Evolutionary conservation across 495 filamentous ascomycete genomes (phyloP).

Genomic region (Penicillium crystallinum): DNA sequence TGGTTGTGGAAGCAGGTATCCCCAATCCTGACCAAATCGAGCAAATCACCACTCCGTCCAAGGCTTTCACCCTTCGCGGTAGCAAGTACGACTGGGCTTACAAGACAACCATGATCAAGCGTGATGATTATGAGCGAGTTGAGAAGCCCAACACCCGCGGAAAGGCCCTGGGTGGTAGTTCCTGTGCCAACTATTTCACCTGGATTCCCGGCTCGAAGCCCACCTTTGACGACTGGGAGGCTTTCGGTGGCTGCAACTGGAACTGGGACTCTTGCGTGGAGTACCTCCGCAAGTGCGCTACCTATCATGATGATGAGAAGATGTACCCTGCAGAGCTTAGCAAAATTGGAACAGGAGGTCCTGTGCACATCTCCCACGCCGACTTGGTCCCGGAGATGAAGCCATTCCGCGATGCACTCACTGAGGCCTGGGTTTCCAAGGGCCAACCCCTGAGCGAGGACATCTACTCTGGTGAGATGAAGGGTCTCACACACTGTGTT

Average conservation of each 20-base stretch:
- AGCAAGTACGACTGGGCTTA: conserved; percentile 56
- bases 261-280: conserved; percentile 47
- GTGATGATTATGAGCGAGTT: conserved; percentile 55
- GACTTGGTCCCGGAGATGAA: conserved; percentile 50
- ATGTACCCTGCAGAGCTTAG: conserved; percentile 32
- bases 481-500: conserved; percentile 50
- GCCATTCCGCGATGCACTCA: conserved; percentile 52
- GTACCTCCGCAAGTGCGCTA: conserved; percentile 52
- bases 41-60: conserved; percentile 41
- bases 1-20: conserved; percentile 51
- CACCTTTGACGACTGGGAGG: conserved; percentile 56
- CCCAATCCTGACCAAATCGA: conserved; percentile 35
- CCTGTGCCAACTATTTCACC: conserved; percentile 52
- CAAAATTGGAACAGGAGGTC: conserved; percentile 46
- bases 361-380: conserved; percentile 52
- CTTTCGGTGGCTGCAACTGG: conserved; percentile 53
- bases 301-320: conserved; percentile 51
- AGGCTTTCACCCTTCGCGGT: conserved; percentile 39
- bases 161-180: conserved; percentile 50
- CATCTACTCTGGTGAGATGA: conserved; percentile 52
- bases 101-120: conserved; percentile 59
- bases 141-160: conserved; percentile 59
- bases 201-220: conserved; percentile 50
- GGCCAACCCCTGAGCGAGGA: conserved; percentile 48
- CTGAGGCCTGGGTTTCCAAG: conserved; percentile 51